Base-by-base conservation (phyloP, 2,329 filamentous ascomycete genomes). In the Aspergillus terreus region DNA sequence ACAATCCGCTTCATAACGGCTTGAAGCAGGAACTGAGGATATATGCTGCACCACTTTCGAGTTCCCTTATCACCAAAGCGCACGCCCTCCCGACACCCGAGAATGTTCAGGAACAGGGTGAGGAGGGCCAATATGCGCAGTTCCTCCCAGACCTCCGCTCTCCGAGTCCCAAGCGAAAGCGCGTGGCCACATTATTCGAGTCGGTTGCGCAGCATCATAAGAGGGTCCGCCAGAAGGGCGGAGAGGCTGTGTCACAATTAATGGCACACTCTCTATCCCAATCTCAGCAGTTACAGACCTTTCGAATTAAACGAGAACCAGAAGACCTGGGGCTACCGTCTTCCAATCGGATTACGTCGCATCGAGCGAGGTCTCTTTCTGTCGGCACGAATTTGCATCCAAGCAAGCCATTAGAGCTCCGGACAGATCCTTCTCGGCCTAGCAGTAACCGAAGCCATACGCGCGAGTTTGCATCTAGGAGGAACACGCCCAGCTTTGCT, bases 111-210 rank as follows among this genome's bases (percentile, higher is more conserved):
- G 52, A 48, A 19, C 30, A 50, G 36, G 23, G 33, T 32, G 49
- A 47, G 7, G 35, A 58, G 52, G 59, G 54, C 32, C 48, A 56
- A 47, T 54, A 58, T 55, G 67, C 66, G 14, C 64, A 72, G 38
- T 74, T 74, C 42, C 62, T 74, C 12, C 69, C 66, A 2, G 68
- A 72, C 50, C 55, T 67, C 12, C 62, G 63, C 47, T 71, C 71
- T 1, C 70, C 70, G 4, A 74, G 70, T 42, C 71, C 71, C 3
- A 75, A 74, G 54, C 65, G 72, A 41, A 74, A 73, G 57, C 66
- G 71, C 33, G 69, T 74, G n/a, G 67, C 69, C 36, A 73, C 65
- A 1, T 61, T 75, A 2, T 75, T 75, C 42, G 71, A 75, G 52
- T 65, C 66, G 3, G 72, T 69, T 9, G 65, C 70, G 4, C 69